phyloP scores from a whole-genome alignment of 1,284 basidiomycete species.

The Ganoderma sinense region DNA sequence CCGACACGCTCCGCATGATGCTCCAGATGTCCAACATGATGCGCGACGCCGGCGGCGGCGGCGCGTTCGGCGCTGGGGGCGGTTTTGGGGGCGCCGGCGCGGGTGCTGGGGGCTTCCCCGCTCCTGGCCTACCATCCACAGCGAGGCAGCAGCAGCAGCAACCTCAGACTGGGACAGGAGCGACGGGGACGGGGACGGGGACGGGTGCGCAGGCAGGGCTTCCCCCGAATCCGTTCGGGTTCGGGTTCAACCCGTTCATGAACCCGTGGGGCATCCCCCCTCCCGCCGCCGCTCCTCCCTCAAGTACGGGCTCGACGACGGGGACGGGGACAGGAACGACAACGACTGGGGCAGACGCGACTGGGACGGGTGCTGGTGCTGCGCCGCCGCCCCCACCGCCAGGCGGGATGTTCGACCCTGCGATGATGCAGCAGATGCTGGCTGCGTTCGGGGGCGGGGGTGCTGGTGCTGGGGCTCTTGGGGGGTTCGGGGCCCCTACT shows the following conservation, averaged over 20 bases:
- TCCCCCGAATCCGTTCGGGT: slow-evolving; percentile 21
- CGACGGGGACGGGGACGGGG: slow-evolving; percentile 2
- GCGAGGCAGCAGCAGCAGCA: slow-evolving; percentile 33
- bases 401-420: slow-evolving; percentile 47
- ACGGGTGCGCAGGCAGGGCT: neutral
- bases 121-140: slow-evolving; percentile 58
- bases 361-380: slow-evolving; percentile 31
- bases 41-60: slow-evolving; percentile 45
- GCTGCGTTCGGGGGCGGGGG: slow-evolving; percentile 39
- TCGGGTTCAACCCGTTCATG: slow-evolving; percentile 30
- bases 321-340: slow-evolving; percentile 29
- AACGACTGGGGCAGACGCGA: slow-evolving; percentile 23
- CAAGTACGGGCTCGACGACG: slow-evolving; percentile 27
- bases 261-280: slow-evolving; percentile 29
- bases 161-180: slow-evolving; percentile 11
- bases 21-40: slow-evolving; percentile 80
- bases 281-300: slow-evolving; percentile 6
- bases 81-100: slow-evolving; percentile 34
- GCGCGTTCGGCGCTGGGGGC: slow-evolving; percentile 29
- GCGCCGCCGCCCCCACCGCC: slow-evolving; percentile 16
- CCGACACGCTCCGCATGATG: slow-evolving; percentile 81
- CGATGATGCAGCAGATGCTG: slow-evolving; percentile 59
- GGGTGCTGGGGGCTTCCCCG: slow-evolving; percentile 52
- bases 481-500: slow-evolving; percentile 40
- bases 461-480: slow-evolving; percentile 39